Conservation (phyloP, 2,329 filamentous ascomycete species). For the Neofusicoccum sp. region DNA sequence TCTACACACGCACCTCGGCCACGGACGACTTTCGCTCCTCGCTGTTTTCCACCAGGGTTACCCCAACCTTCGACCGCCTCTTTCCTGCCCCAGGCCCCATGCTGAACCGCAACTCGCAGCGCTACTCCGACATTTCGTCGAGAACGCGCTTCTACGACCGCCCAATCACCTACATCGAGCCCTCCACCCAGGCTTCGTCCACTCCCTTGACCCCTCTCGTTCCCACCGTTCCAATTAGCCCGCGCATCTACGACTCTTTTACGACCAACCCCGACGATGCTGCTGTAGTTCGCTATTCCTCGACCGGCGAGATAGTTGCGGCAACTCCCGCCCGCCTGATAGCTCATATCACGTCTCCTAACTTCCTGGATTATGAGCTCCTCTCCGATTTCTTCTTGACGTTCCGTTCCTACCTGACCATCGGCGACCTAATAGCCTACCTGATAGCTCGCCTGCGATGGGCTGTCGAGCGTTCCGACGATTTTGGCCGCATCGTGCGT, state of each 20-base stretch:
- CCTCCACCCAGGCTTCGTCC: conserved; percentile 34
- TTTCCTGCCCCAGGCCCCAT: conserved; percentile 46
- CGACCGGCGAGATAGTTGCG: conserved; percentile 76
- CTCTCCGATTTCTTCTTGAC: conserved; percentile 98
- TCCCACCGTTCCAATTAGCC: conserved; percentile 46
- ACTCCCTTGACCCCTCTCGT: conserved; percentile 38
- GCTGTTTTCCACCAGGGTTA: conserved; percentile 49
- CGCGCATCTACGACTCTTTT: conserved; percentile 80
- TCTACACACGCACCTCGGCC: conserved; percentile 67
- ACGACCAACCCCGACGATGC: conserved; percentile 81
- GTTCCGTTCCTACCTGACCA: conserved; percentile 82
- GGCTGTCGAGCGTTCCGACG: conserved; percentile 78
- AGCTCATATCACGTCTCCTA: conserved; percentile 94
- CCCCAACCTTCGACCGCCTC: conserved; percentile 40
- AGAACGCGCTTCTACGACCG: conserved; percentile 12
- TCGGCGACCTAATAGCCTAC: conserved; percentile 76
- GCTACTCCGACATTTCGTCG: conserved; percentile 37
- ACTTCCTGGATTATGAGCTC: conserved; percentile 94
- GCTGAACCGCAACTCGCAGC: conserved; percentile 32
- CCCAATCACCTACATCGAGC: conserved; percentile 39
- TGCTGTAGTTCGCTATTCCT: conserved; percentile 79
- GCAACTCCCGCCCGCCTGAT: conserved; percentile 90
- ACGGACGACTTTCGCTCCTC: conserved; percentile 71
- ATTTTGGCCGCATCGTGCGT: conserved; percentile 89
- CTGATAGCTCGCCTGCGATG: conserved; percentile 83